Conservation (phyloP, 2,329 filamentous ascomycete genomes). For the Camillea tinctor region DNA sequence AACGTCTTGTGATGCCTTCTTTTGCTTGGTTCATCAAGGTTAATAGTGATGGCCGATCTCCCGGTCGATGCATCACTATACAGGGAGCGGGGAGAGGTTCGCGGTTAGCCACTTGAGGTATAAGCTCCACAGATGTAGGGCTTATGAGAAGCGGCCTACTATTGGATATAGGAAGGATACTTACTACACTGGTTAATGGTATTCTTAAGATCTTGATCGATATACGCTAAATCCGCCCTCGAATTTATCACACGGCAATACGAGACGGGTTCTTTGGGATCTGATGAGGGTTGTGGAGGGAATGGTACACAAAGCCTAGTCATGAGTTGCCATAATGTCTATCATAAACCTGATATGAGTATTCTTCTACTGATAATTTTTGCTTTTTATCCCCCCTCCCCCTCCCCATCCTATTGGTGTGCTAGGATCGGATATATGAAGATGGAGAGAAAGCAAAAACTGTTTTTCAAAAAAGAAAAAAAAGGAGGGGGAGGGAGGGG, state of each 20-base stretch:
- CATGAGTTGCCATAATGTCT: conserved; percentile 24
- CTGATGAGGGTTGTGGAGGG: not conserved
- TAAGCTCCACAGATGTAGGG: too few relatives aligned
- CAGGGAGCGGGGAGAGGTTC: not conserved
- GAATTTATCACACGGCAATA: conserved; percentile 9
- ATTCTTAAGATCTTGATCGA: conserved; percentile 15
- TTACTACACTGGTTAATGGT: conserved; percentile 14
- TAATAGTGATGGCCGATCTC: conserved; percentile 5
- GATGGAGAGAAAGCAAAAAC: too few relatives aligned
- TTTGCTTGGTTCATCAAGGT: conserved; percentile 6
- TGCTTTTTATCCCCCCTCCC: not conserved
- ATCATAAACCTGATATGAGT: conserved; percentile 3
- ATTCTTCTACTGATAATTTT: not conserved
- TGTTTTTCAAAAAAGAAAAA: too few relatives aligned
- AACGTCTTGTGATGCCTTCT: conserved; percentile 4
- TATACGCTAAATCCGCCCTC: not conserved
- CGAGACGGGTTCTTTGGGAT: not conserved
- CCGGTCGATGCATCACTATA: conserved; percentile 16
- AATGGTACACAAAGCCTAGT: conserved; percentile 5
- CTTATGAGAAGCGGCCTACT: not conserved
- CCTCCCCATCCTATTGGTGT: not conserved
- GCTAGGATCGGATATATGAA: too few relatives aligned
- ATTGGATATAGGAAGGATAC: too few relatives aligned
- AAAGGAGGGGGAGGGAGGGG: not conserved
- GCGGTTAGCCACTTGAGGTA: too few relatives aligned